These are phyloP conservation scores for Sergeia podlipaevii DNA, from an alignment of 208 protist species.

Conservation along the genomic window DNA sequence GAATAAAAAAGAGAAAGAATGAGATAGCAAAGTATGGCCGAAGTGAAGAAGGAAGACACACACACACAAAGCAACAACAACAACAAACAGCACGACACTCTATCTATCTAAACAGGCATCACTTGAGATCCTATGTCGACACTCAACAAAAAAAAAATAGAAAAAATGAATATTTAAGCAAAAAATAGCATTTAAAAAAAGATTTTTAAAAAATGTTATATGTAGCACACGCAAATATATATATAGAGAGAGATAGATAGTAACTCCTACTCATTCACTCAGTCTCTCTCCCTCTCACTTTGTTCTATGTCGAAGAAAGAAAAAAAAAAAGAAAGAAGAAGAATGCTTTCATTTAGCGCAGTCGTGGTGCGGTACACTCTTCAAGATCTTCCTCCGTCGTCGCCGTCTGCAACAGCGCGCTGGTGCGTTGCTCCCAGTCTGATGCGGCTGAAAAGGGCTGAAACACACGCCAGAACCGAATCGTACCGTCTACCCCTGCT, in stretches of 20 bases:
- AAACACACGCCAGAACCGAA: conserved; percentile 81
- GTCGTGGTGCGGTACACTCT: conserved; percentile 20
- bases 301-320: neutral
- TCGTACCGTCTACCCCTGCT: conserved; percentile 59
- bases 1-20: too few species aligned
- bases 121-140: too few species aligned
- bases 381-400: conserved; percentile 37
- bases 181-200: too few species aligned
- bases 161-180: too few species aligned
- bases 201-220: too few species aligned
- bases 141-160: too few species aligned
- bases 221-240: conserved; percentile 2
- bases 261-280: neutral
- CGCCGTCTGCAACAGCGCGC: conserved; percentile 25
- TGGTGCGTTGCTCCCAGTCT: conserved; percentile 33
- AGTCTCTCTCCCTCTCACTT: conserved; percentile 2
- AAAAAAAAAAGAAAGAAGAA: conserved; percentile 5
- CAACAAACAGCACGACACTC: too few species aligned
- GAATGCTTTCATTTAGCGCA: conserved; percentile 14
- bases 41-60: too few species aligned
- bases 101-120: too few species aligned
- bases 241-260: neutral
- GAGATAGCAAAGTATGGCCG: too few species aligned
- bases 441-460: conserved; percentile 18
- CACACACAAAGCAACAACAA: too few species aligned